Conservation (phyloP, 176 grass and related monocot genomes). For the Poa pratensis region DNA sequence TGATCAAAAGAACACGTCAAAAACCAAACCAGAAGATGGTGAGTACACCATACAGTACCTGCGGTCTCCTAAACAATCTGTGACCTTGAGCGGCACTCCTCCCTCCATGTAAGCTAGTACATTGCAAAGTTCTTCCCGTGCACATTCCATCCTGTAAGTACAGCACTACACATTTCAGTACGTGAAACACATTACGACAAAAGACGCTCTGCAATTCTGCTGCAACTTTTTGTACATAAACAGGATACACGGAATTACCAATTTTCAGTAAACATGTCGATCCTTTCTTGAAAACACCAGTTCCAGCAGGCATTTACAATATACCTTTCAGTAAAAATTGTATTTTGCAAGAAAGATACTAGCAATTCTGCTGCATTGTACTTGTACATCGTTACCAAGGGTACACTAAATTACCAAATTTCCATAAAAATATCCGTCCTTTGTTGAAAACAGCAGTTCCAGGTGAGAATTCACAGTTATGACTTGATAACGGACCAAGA, state of each 20-base stretch:
- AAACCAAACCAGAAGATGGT: not conserved
- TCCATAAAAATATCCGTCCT: not conserved
- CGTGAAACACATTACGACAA: not conserved
- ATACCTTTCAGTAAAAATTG: constrained; percentile 15
- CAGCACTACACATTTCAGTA: not conserved
- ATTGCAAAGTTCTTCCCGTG: not conserved
- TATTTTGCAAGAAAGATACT: constrained; percentile 6
- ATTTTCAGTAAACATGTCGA: constrained; percentile 12
- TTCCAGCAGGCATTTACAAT: constrained; percentile 10
- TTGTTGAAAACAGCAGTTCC: constrained; percentile 22
- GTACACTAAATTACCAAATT: not conserved
- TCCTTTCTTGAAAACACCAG: constrained; percentile 18
- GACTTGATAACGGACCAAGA: not conserved
- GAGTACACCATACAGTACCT: not conserved
- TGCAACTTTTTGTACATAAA: not conserved
- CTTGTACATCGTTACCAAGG: constrained; percentile 3
- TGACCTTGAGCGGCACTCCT: not conserved
- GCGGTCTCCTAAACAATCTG: constrained; percentile 21
- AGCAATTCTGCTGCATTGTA: not conserved
- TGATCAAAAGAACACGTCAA: not conserved
- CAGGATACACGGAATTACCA: not conserved
- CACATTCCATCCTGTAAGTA: not conserved
- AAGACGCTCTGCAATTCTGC: not conserved
- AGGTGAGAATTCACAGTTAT: constrained; percentile 6
- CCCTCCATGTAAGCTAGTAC: constrained; percentile 7